phyloP scores from a whole-genome alignment of 2,329 filamentous ascomycete genomes.

The Macrophomina pseudophaseolina region DNA sequence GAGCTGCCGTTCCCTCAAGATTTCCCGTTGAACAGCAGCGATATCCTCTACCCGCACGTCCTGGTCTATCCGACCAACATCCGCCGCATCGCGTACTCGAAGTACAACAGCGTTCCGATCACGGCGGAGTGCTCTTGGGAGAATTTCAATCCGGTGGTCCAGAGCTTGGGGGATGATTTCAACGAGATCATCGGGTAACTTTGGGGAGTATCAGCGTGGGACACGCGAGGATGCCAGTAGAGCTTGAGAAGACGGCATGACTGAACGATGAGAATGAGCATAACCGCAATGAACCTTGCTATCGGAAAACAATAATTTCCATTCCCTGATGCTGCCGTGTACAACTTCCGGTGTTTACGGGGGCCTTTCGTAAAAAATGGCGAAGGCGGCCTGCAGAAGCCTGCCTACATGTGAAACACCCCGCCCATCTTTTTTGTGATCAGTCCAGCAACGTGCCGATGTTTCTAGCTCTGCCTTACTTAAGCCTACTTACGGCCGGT shows the following conservation, averaged over 20 bases:
- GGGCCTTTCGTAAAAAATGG: background rate
- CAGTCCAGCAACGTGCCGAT: background rate
- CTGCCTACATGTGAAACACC: background rate
- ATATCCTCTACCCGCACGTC: slow-evolving; percentile 24
- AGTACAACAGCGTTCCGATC: slow-evolving; percentile 24
- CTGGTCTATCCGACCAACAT: slow-evolving; percentile 1
- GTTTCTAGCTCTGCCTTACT: background rate
- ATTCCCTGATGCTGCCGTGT: background rate
- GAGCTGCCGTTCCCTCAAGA: slow-evolving; percentile 23
- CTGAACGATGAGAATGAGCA: background rate
- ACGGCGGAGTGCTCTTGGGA: slow-evolving; percentile 25
- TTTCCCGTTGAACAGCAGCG: slow-evolving; percentile 17
- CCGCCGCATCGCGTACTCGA: slow-evolving; percentile 23
- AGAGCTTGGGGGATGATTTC: slow-evolving; percentile 20
- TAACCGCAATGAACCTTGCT: background rate
- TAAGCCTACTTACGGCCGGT: background rate
- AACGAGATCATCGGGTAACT: slow-evolving; percentile 8
- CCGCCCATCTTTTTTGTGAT: background rate
- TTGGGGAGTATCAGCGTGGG: background rate
- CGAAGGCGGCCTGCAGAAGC: background rate
- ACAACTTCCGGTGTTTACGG: background rate
- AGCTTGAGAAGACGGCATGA: background rate
- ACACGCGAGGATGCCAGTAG: background rate
- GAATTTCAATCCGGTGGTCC: slow-evolving; percentile 25
- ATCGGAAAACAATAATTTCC: background rate